A percentile compares a stretch with the other conserved stretches of the same genome.
Conservation (phyloP, 352 stramenopile species). For the Phytophthora nicotianae region DNA sequence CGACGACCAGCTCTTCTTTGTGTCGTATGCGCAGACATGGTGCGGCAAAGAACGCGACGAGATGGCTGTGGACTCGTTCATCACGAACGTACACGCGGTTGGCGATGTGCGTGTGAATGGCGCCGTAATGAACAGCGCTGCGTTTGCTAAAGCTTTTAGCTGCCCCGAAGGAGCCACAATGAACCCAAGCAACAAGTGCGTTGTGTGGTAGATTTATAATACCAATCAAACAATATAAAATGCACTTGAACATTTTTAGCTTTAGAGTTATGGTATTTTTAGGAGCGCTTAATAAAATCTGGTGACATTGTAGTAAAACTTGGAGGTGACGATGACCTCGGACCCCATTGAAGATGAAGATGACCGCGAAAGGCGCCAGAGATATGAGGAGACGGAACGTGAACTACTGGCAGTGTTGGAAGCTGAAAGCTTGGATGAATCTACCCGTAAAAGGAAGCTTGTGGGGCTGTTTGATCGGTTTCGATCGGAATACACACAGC, state of each 20-base stretch:
- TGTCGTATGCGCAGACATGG: slow-evolving; percentile 68
- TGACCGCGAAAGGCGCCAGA: slow-evolving; percentile 37
- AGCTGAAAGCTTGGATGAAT: slow-evolving; percentile 49
- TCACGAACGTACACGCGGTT: slow-evolving; percentile 51
- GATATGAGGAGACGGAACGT: slow-evolving; percentile 51
- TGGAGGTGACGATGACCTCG: neutral
- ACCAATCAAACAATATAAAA: slow-evolving; percentile 4
- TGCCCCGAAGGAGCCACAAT: slow-evolving; percentile 45
- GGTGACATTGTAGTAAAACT: slow-evolving; percentile 15
- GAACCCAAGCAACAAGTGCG: slow-evolving; percentile 61
- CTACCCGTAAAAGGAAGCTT: slow-evolving; percentile 60
- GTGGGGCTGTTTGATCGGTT: slow-evolving; percentile 75
- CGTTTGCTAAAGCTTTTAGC: slow-evolving; percentile 58
- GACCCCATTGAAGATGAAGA: slow-evolving; percentile 15
- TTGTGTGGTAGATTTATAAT: slow-evolving; percentile 33
- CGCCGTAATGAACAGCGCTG: slow-evolving; percentile 63
- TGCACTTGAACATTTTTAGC: neutral
- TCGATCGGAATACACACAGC: slow-evolving; percentile 60
- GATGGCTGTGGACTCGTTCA: slow-evolving; percentile 38
- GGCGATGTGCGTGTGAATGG: slow-evolving; percentile 66
- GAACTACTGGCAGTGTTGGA: slow-evolving; percentile 61
- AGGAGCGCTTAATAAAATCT: slow-evolving; percentile 3
- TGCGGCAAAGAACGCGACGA: slow-evolving; percentile 58
- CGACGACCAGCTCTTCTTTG: slow-evolving; percentile 66
- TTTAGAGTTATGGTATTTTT: neutral